Conservation (phyloP, 2,329 filamentous ascomycete genomes). For the Colletotrichum sp. region DNA sequence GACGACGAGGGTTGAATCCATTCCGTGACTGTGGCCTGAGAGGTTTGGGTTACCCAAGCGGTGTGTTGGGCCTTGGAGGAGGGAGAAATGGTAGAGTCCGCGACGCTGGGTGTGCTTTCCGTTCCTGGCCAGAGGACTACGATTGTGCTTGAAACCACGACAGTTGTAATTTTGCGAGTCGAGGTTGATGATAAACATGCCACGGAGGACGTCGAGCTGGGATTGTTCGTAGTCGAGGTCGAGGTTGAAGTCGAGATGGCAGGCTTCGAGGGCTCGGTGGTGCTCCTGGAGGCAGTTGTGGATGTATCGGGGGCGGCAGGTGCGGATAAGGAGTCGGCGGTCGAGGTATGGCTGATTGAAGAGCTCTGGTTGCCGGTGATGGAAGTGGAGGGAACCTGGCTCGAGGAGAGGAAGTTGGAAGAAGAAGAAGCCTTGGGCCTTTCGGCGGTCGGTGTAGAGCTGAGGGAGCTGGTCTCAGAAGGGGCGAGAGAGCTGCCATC, state of each 20-base stretch:
- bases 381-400: neutral
- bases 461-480: neutral
- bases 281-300: neutral
- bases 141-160: neutral
- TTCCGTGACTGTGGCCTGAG: neutral
- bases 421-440: neutral
- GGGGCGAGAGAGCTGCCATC: neutral
- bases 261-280: neutral
- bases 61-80: accelerated
- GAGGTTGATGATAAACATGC: neutral
- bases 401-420: neutral
- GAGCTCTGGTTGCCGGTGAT: neutral
- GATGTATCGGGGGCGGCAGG: neutral
- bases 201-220: neutral
- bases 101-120: neutral
- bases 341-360: neutral
- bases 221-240: neutral
- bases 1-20: accelerated
- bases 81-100: accelerated
- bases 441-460: accelerated
- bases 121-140: neutral
- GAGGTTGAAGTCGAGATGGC: neutral
- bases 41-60: neutral
- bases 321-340: neutral
- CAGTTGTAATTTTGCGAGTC: neutral